phyloP scores from a whole-genome alignment of 495 filamentous ascomycete species.

The Neurospora intermedia region DNA sequence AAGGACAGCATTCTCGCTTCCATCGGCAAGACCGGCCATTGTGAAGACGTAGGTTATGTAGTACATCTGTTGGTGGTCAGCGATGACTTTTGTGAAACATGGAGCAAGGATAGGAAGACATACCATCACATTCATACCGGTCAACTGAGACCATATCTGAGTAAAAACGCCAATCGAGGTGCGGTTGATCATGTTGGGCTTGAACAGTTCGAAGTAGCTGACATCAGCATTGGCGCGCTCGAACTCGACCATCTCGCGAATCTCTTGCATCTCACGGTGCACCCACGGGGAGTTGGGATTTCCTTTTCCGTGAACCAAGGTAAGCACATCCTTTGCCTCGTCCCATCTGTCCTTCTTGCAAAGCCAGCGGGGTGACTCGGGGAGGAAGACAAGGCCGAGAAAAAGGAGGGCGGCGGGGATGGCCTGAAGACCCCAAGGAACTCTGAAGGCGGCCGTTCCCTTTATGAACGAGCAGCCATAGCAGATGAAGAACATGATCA shows the following conservation, averaged over 20 bases:
- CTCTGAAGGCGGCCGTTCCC: constrained; percentile 50
- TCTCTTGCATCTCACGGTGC: constrained; percentile 55
- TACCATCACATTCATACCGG: constrained; percentile 85
- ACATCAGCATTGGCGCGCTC: constrained; percentile 52
- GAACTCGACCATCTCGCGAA: constrained; percentile 58
- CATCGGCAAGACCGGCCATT: constrained; percentile 53
- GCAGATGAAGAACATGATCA: constrained; percentile 68
- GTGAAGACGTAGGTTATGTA: constrained; percentile 57
- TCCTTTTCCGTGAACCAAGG: constrained; percentile 57
- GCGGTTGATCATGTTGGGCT: constrained; percentile 61
- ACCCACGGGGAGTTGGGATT: constrained; percentile 53
- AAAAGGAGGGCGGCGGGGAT: constrained; percentile 57
- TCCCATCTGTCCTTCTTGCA: constrained; percentile 67
- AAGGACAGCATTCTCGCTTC: constrained; percentile 32
- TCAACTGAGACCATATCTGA: constrained; percentile 77
- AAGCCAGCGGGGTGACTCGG: constrained; percentile 72
- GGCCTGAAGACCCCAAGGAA: constrained; percentile 71
- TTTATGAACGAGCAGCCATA: constrained; percentile 63
- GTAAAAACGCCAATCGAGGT: constrained; percentile 66
- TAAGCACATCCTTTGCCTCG: constrained; percentile 51
- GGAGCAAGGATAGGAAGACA: constrained; percentile 24
- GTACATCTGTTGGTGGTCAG: constrained; percentile 25
- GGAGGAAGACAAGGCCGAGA: constrained; percentile 51
- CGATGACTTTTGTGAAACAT: constrained; percentile 5
- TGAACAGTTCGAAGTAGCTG: constrained; percentile 59